Evolutionary conservation across 257 asterid species (phyloP).

Genomic region (Solanum infundibuliforme): DNA sequence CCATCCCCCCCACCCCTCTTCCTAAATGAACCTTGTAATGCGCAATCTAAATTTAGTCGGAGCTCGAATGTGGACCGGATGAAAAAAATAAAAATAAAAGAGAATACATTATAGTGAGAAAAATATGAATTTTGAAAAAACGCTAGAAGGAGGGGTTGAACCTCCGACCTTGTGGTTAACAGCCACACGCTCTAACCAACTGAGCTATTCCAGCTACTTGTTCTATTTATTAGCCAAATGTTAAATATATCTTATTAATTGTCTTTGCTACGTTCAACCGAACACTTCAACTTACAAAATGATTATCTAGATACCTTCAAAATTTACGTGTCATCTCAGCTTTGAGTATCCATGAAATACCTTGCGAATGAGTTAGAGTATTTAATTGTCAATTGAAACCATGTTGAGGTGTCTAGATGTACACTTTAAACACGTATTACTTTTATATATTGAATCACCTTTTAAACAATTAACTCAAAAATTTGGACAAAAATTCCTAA

Average conservation of each 20-base stretch:
- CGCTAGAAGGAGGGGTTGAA: conserved; percentile 69
- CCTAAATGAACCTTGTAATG: background rate
- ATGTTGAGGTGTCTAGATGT: too few relatives aligned
- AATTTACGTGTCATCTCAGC: background rate
- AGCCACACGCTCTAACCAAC: conserved; percentile 99
- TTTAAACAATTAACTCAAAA: background rate
- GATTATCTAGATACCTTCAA: too few relatives aligned
- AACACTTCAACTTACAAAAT: too few relatives aligned
- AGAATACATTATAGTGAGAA: background rate
- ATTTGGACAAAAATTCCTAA: background rate
- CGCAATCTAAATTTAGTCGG: rapidly evolving
- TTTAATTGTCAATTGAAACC: background rate
- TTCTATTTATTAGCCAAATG: rapidly evolving
- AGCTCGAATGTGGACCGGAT: too few relatives aligned
- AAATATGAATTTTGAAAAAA: background rate
- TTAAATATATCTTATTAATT: too few relatives aligned
- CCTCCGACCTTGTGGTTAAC: conserved; percentile 99
- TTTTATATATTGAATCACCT: too few relatives aligned
- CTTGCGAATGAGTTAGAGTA: background rate
- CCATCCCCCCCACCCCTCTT: too few relatives aligned
- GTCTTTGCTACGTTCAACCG: too few relatives aligned
- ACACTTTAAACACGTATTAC: too few relatives aligned
- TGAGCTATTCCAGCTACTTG: conserved; percentile 91
- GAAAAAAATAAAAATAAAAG: too few relatives aligned
- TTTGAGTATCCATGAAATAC: background rate